Evolutionary conservation across 441 rosid genomes (phyloP).

Genomic region (Populus trichocarpa): DNA sequence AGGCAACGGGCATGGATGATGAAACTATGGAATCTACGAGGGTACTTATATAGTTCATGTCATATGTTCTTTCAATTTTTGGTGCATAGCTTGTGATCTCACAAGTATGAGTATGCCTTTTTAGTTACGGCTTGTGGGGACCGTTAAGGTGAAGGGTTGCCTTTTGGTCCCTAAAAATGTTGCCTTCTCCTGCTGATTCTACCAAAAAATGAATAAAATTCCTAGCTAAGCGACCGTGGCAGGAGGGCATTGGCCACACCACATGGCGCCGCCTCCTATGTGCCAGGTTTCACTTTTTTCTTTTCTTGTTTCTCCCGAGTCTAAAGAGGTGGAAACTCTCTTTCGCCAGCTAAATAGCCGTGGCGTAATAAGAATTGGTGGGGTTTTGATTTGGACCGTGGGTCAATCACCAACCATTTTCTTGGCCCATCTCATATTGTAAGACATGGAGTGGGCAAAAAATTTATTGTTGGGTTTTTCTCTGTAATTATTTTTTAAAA

Average conservation of each 20-base stretch:
- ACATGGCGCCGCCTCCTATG: not conserved
- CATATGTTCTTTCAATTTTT: not conserved
- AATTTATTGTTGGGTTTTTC: not conserved
- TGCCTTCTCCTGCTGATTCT: not conserved
- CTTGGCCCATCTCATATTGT: not conserved
- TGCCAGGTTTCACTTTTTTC: not conserved
- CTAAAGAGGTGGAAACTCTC: slow-evolving; percentile 2
- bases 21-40: not conserved
- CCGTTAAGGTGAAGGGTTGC: not conserved
- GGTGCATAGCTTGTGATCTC: not conserved
- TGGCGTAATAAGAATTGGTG: not conserved
- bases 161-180: not conserved
- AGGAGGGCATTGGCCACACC: not conserved
- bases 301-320: not conserved
- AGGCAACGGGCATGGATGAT: not conserved
- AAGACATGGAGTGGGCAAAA: not conserved
- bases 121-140: slow-evolving; percentile 1
- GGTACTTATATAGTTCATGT: not conserved
- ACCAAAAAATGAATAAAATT: not conserved
- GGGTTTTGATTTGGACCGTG: not conserved
- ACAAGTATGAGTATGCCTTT: not conserved
- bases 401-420: not conserved
- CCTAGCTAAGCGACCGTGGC: not conserved
- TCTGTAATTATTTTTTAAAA: no score
- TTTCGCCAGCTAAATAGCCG: not conserved